Conservation (phyloP, 192 early-diverging fungal genomes). For the Coemansia sp. region DNA sequence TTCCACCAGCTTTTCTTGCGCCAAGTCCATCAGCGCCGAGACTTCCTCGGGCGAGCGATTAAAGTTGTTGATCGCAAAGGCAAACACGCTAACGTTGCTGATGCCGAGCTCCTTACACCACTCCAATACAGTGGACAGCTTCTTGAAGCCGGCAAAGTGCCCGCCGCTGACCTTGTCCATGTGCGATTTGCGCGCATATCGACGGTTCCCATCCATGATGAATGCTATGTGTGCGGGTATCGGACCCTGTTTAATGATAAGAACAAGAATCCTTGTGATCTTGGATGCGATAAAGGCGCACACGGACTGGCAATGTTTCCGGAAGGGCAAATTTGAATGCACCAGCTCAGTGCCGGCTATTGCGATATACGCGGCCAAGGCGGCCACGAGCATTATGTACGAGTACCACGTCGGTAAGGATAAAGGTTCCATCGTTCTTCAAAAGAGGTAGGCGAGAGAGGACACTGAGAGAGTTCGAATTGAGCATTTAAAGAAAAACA, state of each 20-base stretch:
- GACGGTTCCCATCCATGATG: slow-evolving; percentile 98
- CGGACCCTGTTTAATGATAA: slow-evolving; percentile 64
- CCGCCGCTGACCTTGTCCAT: slow-evolving; percentile 63
- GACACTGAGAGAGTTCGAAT: neutral
- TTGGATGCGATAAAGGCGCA: neutral
- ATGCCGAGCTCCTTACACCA: slow-evolving; percentile 89
- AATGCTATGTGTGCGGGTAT: slow-evolving; percentile 92
- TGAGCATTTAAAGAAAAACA: neutral
- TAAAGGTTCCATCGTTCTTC: neutral
- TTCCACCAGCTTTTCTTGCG: slow-evolving; percentile 74
- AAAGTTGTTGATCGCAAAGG: slow-evolving; percentile 99
- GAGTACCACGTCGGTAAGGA: neutral
- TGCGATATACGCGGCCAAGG: slow-evolving; percentile 10
- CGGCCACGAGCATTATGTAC: neutral
- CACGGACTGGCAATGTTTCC: slow-evolving; percentile 13
- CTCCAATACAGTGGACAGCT: slow-evolving; percentile 82
- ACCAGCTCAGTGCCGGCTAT: slow-evolving; percentile 10
- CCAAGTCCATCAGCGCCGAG: slow-evolving; percentile 79
- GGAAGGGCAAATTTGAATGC: slow-evolving; percentile 4
- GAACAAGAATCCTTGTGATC: slow-evolving; percentile 16
- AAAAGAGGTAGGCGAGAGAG: neutral
- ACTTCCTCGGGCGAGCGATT: slow-evolving; percentile 87
- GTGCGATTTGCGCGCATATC: slow-evolving; percentile 75
- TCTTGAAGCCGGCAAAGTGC: slow-evolving; percentile 79
- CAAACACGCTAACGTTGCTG: slow-evolving; percentile 88